Base-by-base conservation (phyloP, 495 filamentous ascomycete genomes). In the Antarctomyces pellizariae region DNA sequence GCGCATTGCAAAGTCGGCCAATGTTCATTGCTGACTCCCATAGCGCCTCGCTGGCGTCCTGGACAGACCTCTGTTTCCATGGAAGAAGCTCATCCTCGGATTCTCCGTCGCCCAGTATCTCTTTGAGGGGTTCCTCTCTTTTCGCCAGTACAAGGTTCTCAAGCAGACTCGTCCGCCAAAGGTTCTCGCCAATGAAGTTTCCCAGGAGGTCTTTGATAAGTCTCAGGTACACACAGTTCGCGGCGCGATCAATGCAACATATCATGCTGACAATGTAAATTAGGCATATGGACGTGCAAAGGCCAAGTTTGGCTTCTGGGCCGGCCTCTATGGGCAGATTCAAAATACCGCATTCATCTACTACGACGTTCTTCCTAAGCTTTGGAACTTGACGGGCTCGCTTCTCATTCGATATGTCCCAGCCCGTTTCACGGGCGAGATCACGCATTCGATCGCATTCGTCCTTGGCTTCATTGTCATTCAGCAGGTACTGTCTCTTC, bases 201-300 rank as follows among this genome's bases (percentile, higher is more conserved):
- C 75, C 6, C 73, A 90, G 41, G 69, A 90, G 42, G 78, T 75
- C 29, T 93, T 74, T 44, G 84, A 95, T 48, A 90, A 93, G 47
- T 78, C 73, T 49, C 86, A 95, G 53, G 69, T 77, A 52, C 27
- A 51, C 28, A 8, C 16, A 12, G 9, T 11, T 16, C 16, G 12
- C 17, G 13, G 3, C 7, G 9, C 12, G 17, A 4, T 16, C 35
- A 17, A 24, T 22, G 21, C 7, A 26, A 10, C 18, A 22, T 20
- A 20, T n/a, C 7, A 26, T 16, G 27, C 24, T 33, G 22, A 35
- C 28, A 22, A 18, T 34, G 16, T 18, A 7, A 8, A 18, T 13
- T 43, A 76, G 74, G 77, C 74, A 40, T 97, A 97, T 46, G 80
- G 82, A 44, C 72, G 86, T 34, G 79, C 82, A 34, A 97, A 97